Percentiles rank a stretch among this genome's conserved stretches.
Conservation (phyloP, 371 early-diverging fungal species). For the Lichtheimia hyalospora region DNA sequence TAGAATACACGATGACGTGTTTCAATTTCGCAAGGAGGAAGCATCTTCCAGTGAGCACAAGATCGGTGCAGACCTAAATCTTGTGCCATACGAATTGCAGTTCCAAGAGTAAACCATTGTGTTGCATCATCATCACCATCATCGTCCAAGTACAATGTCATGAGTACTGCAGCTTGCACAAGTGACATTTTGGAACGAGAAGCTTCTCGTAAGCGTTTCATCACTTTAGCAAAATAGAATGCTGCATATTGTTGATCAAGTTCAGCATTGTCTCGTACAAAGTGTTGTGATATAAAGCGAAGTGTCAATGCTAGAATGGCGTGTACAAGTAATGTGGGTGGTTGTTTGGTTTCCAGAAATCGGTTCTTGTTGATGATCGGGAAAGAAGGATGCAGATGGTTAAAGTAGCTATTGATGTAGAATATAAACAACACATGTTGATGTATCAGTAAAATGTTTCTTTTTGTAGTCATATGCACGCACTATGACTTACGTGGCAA, state of each 20-base stretch:
- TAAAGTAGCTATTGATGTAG: slow-evolving; percentile 41
- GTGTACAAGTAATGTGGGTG: slow-evolving; percentile 42
- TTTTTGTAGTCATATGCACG: not conserved
- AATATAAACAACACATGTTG: not conserved
- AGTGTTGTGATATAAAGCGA: slow-evolving; percentile 34
- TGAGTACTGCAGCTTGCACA: slow-evolving; percentile 43
- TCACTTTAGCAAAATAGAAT: slow-evolving; percentile 34
- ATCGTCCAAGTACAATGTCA: slow-evolving; percentile 45
- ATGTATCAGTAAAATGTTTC: not conserved
- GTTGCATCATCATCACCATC: slow-evolving; percentile 41
- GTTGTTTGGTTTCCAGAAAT: slow-evolving; percentile 36
- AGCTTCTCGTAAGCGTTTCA: slow-evolving; percentile 30
- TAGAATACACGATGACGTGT: slow-evolving; percentile 66
- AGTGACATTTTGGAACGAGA: slow-evolving; percentile 33
- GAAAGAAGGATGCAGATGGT: slow-evolving; percentile 52
- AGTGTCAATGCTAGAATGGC: slow-evolving; percentile 56
- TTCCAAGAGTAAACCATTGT: slow-evolving; percentile 62
- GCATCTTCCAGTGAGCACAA: slow-evolving; percentile 46
- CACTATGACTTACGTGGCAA: slow-evolving; percentile 20
- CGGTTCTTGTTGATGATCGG: slow-evolving; percentile 57
- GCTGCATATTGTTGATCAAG: slow-evolving; percentile 30
- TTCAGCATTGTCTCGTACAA: slow-evolving; percentile 16
- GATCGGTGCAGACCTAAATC: slow-evolving; percentile 70
- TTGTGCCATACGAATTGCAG: slow-evolving; percentile 68
- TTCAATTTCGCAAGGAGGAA: slow-evolving; percentile 56